Evolutionary conservation across 257 asterid genomes (phyloP), one percentile per base, ranked within the genome.

Genomic region (Lantana camara): DNA sequence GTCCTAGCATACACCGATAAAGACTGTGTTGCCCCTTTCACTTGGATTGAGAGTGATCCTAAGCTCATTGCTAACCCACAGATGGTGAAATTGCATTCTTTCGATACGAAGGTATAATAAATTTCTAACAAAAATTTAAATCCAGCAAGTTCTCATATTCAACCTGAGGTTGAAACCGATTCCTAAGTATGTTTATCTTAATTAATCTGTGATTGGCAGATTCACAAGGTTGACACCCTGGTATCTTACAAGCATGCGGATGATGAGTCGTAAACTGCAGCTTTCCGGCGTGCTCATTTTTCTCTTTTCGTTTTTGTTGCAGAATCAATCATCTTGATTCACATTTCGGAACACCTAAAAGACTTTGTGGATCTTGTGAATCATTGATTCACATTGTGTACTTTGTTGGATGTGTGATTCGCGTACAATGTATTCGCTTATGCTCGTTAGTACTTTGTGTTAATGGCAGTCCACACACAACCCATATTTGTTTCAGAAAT

Each of bases 31-130:
- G 94, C 83, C 57, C 97, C 97, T 2, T 85, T 87, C 54, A 87
- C 98, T 12, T 92, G 98, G 98, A 72, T 87, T 9, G 98, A 92
- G 89, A 92, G 98, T 60, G 98, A 92, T 53, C 96, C 98, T 17
- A 92, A 85, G 75, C 74, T 92, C 71, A 92, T 92, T 47, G 86
- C 69, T 9, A 92, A 92, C 73, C 98, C 98, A 34, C 98, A 89
- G 57, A 92, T 89, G 97, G 98, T 92, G 75, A 92, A 92, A 66
- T 72, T 92, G 75, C 97, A 87, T 59, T 79, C 97, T 41, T 92
- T 92, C 70, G 97, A 92, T 77, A 89, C 98, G 1, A 92, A 87
- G 98, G 98, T 92, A 72, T 37, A 13, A n/a, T 38, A 35, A 21
- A 34, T 24, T 27, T 1, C 7, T 11, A 2, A 5, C 0, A 1